Evolutionary conservation across 2,329 filamentous ascomycete species (phyloP).

Genomic region (Microcera coccophila): DNA sequence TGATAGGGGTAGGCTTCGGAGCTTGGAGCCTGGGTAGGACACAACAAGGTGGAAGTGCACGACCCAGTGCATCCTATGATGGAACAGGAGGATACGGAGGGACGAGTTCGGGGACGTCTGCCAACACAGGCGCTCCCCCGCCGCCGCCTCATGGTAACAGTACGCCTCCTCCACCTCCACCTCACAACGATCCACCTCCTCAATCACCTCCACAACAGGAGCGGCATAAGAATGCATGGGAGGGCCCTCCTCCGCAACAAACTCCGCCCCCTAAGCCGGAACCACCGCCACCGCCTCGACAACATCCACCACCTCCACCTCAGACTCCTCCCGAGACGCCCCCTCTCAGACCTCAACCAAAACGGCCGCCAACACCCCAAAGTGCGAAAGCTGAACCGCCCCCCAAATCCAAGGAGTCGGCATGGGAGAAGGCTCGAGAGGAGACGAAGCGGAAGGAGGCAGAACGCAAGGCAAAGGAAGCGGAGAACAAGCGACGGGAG

Average conservation of each 20-base stretch:
- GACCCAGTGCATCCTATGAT: slow-evolving; percentile 17
- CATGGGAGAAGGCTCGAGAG: slow-evolving; percentile 67
- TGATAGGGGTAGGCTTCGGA: slow-evolving; percentile 68
- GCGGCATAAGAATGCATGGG: slow-evolving; percentile 12
- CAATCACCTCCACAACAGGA: slow-evolving; percentile 22
- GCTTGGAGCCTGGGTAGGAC: slow-evolving; percentile 62
- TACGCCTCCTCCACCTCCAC: slow-evolving; percentile 35
- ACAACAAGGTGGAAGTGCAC: slow-evolving; percentile 29
- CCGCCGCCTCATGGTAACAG: slow-evolving; percentile 24
- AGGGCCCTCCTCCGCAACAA: slow-evolving; percentile 11
- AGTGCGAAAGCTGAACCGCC: slow-evolving; percentile 23
- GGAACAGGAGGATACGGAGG: slow-evolving; percentile 30
- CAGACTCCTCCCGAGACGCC: slow-evolving; percentile 4
- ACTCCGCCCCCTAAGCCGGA: slow-evolving; percentile 17
- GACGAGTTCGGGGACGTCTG: slow-evolving; percentile 29
- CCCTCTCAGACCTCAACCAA: slow-evolving; percentile 3
- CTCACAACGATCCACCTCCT: slow-evolving; percentile 29
- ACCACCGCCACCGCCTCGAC: slow-evolving; percentile 22
- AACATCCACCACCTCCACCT: slow-evolving; percentile 5
- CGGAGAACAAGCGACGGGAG: slow-evolving; percentile 57
- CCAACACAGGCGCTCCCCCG: slow-evolving; percentile 33
- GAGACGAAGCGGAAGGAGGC: slow-evolving; percentile 62
- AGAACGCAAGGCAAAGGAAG: slow-evolving; percentile 58
- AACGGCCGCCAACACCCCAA: slow-evolving; percentile 5
- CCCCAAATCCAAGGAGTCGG: slow-evolving; percentile 37